These are phyloP conservation scores for Prunus mira DNA, from an alignment of 306 rosid genomes.

Conservation along the genomic window DNA sequence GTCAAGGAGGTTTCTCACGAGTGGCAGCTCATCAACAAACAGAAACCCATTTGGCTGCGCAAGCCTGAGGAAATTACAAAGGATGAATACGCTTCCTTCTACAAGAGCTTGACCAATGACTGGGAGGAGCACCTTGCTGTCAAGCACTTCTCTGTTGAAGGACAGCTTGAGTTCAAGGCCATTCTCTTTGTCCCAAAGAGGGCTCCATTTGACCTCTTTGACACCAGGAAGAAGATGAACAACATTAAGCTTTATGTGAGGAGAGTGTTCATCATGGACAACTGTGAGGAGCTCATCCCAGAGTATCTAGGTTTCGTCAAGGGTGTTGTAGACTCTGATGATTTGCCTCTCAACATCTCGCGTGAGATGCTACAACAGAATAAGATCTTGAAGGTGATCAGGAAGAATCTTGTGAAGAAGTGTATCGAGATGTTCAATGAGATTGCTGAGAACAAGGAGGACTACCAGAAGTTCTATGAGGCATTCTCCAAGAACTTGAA, in stretches of 20 bases:
- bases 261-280: constrained; percentile 77
- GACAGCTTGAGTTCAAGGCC: constrained; percentile 74
- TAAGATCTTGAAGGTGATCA: constrained; percentile 67
- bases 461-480: constrained; percentile 59
- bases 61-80: constrained; percentile 70
- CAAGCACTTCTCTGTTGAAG: constrained; percentile 70
- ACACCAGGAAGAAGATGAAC: constrained; percentile 70
- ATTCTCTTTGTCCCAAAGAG: constrained; percentile 62
- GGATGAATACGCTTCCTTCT: constrained; percentile 69
- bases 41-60: constrained; percentile 73
- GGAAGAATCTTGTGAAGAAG: constrained; percentile 66
- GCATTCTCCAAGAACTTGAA: constrained; percentile 69
- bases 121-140: constrained; percentile 78
- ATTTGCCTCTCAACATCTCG: constrained; percentile 69
- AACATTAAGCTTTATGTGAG: constrained; percentile 69
- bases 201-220: constrained; percentile 71
- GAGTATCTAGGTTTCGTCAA: constrained; percentile 72
- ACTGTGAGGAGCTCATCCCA: constrained; percentile 66
- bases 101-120: constrained; percentile 70
- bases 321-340: constrained; percentile 76
- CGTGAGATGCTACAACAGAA: constrained; percentile 72
- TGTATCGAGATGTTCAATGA: constrained; percentile 80
- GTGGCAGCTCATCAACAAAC: constrained; percentile 73
- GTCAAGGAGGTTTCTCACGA: constrained; percentile 67
- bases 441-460: constrained; percentile 70